Evolutionary conservation across 768 basidiomycete species (phyloP), one percentile per base, ranked within the genome.

Genomic region (Dacryopinax primogenitus): DNA sequence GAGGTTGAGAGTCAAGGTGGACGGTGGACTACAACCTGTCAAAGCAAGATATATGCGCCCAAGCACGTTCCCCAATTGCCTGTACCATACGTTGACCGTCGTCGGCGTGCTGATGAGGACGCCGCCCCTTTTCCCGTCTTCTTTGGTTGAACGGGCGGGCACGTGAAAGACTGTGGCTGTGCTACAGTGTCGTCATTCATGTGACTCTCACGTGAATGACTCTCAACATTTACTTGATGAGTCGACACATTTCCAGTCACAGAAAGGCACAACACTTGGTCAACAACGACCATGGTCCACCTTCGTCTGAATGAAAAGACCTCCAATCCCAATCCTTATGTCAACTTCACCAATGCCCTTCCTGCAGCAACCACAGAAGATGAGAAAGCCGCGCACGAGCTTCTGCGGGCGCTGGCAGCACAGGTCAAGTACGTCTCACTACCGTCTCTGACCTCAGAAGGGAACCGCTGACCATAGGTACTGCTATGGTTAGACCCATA

Each of bases 331-430:
- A 91, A 91, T 69, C 83, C 84, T 3, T 77, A 84, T 71, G 78
- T 91, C 67, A 90, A 90, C 73, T 92, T 90, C 72, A 87, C 90
- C 45, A 77, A 83, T 1, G 76, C 83, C 26, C 77, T 92, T 11
- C 80, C 79, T 66, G 70, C 70, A 33, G 78, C 30, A 3, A 33
- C 23, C 26, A 32, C 69, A 16, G 58, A 83, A 67, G 85, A 87
- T 65, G 83, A 84, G 30, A 3, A 6, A 3, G 11, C 51, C 62
- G 86, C 88, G 12, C 79, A 80, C 45, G 86, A 90, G 71, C 79
- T 89, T 33, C 77, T 92, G 64, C 81, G 87, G 4, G 87, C 89
- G 1, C 77, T 92, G 47, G 90, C 88, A 0, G 90, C 90, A 1
- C 90, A 92, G 74, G 87, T 92, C 32, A 81, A 82, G 67, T 58